Base-by-base conservation (phyloP, 495 filamentous ascomycete genomes). In the Aspergillus saccharolyticus region DNA sequence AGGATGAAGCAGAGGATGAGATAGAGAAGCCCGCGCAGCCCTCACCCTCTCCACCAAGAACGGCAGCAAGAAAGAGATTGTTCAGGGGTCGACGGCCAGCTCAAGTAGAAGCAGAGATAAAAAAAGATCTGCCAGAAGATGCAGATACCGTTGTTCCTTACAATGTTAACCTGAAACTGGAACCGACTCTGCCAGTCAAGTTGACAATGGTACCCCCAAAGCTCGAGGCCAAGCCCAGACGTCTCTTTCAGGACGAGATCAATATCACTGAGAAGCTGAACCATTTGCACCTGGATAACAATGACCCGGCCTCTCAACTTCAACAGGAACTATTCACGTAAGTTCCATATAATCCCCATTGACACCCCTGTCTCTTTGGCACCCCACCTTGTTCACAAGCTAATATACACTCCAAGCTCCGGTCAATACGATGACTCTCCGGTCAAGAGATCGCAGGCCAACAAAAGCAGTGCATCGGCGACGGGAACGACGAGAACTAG, bases 1-100 rank as follows among this genome's bases (percentile, higher is more conserved):
- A 66, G 20, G 63, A 64, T 54, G 70, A 76, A 51, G 62, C 67
- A 50, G 70, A 68, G 17, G 60, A 68, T 10, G 66, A 72, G 52
- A 59, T 64, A 43, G 42, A 51, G n/a, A 57, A 59, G 42, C 33
- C 33, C 5, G 7, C 33, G 33, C 57, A 58, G 21, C 59, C 64
- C 22, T 22, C 47, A 15, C 57, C 67, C 33, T 61, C 74, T 7
- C 65, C 70, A 15, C 66, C 66, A 30, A 54, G 58, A 25, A 53
- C 63, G 18, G 66, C 66, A 30, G 70, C 63, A 21, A 67, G 69
- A 42, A 71, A 63, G 54, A 71, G 69, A 55, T 60, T 77, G 30
- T 22, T 76, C 18, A 68, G 71, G 60, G 76, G 74, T 49, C 67
- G 68, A 56, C 63, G 64, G 21, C 74, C 68, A 4, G 53, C 55